phyloP scores from a whole-genome alignment of 768 basidiomycete genomes.

The Roridomyces roridus region DNA sequence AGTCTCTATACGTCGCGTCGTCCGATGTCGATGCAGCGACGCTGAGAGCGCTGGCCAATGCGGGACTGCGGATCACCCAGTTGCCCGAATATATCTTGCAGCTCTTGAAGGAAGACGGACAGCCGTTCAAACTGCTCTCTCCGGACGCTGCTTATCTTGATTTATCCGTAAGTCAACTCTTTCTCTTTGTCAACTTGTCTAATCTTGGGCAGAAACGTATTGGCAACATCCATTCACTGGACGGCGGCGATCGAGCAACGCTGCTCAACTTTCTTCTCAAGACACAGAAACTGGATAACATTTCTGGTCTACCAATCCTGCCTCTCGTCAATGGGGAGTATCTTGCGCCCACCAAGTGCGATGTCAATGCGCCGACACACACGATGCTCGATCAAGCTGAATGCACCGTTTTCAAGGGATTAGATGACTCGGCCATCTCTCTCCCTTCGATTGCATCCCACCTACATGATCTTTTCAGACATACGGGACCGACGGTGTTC shows the following conservation, averaged over 20 bases:
- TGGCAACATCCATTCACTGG: slow-evolving; percentile 12
- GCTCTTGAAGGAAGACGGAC: slow-evolving; percentile 19
- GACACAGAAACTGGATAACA: slow-evolving; percentile 33
- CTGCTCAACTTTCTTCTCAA: slow-evolving; percentile 43
- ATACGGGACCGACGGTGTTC: slow-evolving; percentile 29
- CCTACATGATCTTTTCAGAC: slow-evolving; percentile 30
- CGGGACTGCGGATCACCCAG: slow-evolving; percentile 42
- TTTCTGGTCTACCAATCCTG: slow-evolving; percentile 46
- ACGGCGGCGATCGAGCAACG: slow-evolving; percentile 8
- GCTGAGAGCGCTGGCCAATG: slow-evolving; percentile 35
- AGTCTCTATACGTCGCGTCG: slow-evolving; percentile 35
- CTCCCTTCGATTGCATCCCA: slow-evolving; percentile 32
- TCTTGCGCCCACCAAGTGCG: slow-evolving; percentile 25
- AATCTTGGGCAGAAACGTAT: slow-evolving; percentile 20
- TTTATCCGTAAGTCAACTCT: slow-evolving; percentile 35
- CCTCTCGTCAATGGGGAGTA: slow-evolving; percentile 30
- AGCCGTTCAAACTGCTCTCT: slow-evolving; percentile 23
- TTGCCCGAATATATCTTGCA: slow-evolving; percentile 42
- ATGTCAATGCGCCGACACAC: slow-evolving; percentile 1
- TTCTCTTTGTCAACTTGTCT: not conserved
- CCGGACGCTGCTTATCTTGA: slow-evolving; percentile 37
- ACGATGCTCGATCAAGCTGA: slow-evolving; percentile 39
- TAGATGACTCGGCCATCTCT: slow-evolving; percentile 39
- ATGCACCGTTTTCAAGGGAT: slow-evolving; percentile 32
- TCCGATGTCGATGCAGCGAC: slow-evolving; percentile 22